Base-by-base conservation (phyloP, 2,329 filamentous ascomycete species). In the Exserohilum turcica region DNA sequence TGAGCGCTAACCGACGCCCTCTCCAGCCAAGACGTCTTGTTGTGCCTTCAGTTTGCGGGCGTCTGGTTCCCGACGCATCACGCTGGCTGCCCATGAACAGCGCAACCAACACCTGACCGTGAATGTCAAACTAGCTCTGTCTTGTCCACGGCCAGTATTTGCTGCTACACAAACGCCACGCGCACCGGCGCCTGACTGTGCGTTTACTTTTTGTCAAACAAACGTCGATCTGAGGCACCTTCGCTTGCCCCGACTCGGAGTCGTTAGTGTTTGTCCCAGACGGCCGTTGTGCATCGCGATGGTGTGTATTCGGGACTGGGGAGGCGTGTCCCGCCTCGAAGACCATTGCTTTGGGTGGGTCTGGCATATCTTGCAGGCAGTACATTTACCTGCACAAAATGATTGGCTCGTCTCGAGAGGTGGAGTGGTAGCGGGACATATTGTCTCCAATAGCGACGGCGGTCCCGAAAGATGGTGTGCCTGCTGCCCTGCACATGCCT, bases 341-440 rank as follows among this genome's bases (percentile, higher is more conserved):
- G 44, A 52, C 56, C 59, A 60, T 31, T 33, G 45, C 50, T 53
- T 56, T 44, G 37, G 48, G 47, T 60, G 57, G 54, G 47, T 43
- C 52, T 40, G 48, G 46, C 39, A 40, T 48, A 54, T 57, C 48
- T 54, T 32, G 32, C 48, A 47, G 50, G 43, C 51, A 61, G 54
- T 47, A 54, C 63, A 56, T 63, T 60, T 54, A 18, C 37, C 47
- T 19, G 31, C 27, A 45, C 31, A 16, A 15, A 33, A 29, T 63
- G 58, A 71, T 72, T 72, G 64, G 69, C 15, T 45, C 37, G 33
- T 35, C 16, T 42, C 21, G 63, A 18, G 60, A 28, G 54, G 50
- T 49, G 54, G 54, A 52, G 48, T 43, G 48, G 40, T 46, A 43
- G 51, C 57, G 53, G 59, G 54, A 40, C 35, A 27, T 50, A 44